Conservation (phyloP, 2,329 filamentous ascomycete genomes). For the Leptographium procerum region DNA sequence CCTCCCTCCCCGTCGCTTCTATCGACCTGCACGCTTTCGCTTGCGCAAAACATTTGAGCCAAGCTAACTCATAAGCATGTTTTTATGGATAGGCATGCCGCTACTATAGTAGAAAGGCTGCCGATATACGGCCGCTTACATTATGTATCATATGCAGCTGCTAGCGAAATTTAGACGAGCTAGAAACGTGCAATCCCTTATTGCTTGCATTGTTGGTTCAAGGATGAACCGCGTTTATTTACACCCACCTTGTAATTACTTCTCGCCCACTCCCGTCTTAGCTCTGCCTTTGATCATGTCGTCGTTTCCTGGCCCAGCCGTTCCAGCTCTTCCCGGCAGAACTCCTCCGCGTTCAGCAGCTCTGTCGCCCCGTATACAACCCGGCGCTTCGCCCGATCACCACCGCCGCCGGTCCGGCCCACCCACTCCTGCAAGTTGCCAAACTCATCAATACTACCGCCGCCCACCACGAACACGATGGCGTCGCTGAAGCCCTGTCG, state of each 20-base stretch:
- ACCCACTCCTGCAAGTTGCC: constrained; percentile 97
- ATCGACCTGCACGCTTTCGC: constrained; percentile 2
- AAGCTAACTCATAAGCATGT: neutral
- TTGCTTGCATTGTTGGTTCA: neutral
- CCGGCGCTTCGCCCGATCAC: constrained; percentile 55
- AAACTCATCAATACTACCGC: constrained; percentile 98
- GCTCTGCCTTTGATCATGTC: neutral
- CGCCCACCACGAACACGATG: constrained; percentile 89
- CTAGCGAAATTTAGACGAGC: no score
- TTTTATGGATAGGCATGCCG: no score
- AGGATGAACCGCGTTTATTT: neutral
- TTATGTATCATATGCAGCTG: no score
- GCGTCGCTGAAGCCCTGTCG: constrained; percentile 83
- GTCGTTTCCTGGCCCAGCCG: constrained; percentile 46
- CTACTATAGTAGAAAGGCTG: neutral
- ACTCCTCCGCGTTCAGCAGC: constrained; percentile 57
- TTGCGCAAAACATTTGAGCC: neutral
- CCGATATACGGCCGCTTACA: no score
- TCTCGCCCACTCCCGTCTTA: neutral
- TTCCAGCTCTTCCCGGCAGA: constrained; percentile 53
- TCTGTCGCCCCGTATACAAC: constrained; percentile 95
- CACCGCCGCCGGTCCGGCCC: constrained; percentile 52
- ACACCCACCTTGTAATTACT: neutral
- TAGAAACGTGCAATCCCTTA: no score
- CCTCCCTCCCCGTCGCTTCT: neutral